Conservation (phyloP, 768 basidiomycete genomes). For the Favolaschia claudopus region DNA sequence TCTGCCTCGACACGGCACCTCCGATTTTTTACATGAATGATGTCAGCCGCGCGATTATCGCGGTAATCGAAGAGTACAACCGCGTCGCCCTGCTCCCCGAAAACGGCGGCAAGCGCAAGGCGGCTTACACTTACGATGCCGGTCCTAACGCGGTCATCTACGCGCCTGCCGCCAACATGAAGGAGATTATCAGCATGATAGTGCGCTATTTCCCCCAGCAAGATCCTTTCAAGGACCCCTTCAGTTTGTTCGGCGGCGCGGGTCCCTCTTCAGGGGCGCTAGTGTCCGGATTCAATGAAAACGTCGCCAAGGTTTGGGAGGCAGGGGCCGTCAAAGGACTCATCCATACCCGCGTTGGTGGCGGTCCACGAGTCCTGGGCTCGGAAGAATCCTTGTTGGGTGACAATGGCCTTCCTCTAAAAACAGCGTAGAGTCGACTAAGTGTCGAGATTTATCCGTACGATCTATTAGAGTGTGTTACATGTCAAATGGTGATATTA, state of each 20-base stretch:
- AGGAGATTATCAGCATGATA: conserved; percentile 79
- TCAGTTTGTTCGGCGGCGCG: conserved; percentile 60
- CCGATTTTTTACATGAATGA: conserved; percentile 99
- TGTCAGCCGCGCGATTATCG: conserved; percentile 91
- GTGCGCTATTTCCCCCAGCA: conserved; percentile 87
- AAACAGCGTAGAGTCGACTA: conserved; percentile 2
- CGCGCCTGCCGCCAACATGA: conserved; percentile 77
- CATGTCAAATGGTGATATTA: conserved; percentile 13
- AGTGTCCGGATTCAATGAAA: conserved; percentile 78
- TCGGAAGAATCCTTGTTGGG: conserved; percentile 71
- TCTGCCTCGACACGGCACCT: conserved; percentile 94
- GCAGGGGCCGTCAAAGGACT: conserved; percentile 85
- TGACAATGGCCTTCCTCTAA: conserved; percentile 68
- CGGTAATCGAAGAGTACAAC: conserved; percentile 92
- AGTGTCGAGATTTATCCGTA: conserved; percentile 10
- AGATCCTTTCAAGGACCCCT: conserved; percentile 79
- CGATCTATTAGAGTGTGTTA: neutral
- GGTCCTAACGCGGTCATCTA: conserved; percentile 99
- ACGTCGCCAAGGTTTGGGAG: conserved; percentile 75
- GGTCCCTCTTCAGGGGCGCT: conserved; percentile 56
- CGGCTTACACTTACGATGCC: conserved; percentile 99
- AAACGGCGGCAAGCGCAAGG: conserved; percentile 66
- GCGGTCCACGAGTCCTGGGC: conserved; percentile 81
- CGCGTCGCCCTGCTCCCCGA: conserved; percentile 64
- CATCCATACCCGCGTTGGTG: conserved; percentile 93